A percentile compares a stretch with the other conserved stretches of the same genome.
Evolutionary conservation across 1,284 basidiomycete species (phyloP).

Genomic region (Singerocomus inundabilis): DNA sequence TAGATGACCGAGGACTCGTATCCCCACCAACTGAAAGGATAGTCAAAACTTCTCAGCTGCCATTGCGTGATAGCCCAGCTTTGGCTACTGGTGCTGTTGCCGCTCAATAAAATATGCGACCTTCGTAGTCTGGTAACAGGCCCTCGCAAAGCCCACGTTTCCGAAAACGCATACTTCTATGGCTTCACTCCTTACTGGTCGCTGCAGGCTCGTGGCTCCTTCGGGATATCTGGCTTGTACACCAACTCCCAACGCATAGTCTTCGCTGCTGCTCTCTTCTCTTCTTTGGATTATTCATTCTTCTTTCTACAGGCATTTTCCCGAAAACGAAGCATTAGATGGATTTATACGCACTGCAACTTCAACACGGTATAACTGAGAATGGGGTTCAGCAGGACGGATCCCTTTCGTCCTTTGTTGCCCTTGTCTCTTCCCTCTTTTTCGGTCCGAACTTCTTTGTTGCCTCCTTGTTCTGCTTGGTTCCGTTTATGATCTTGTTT

Average conservation of each 20-base stretch:
- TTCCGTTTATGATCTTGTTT: constrained; percentile 16
- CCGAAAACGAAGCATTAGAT: constrained; percentile 19
- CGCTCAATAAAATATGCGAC: constrained; percentile 43
- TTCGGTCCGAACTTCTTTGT: constrained; percentile 2
- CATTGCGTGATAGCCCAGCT: constrained; percentile 63
- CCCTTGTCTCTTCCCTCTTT: constrained; percentile 1
- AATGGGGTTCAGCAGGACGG: constrained; percentile 5
- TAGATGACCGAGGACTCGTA: constrained; percentile 38
- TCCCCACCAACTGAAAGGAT: constrained; percentile 44
- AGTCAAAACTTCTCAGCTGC: constrained; percentile 61
- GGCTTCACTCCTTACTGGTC: neutral
- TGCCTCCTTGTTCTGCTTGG: constrained; percentile 21
- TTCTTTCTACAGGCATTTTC: constrained; percentile 42
- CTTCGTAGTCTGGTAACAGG: constrained; percentile 1
- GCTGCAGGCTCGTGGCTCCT: constrained; percentile 4
- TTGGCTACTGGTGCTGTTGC: constrained; percentile 51
- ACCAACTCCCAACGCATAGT: constrained; percentile 15
- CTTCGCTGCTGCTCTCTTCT: constrained; percentile 19
- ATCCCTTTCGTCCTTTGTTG: constrained; percentile 1
- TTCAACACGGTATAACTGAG: constrained; percentile 12
- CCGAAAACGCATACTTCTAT: neutral
- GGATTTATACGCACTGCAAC: constrained; percentile 16
- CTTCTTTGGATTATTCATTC: constrained; percentile 49
- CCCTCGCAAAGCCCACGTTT: constrained; percentile 5
- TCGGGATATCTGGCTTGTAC: constrained; percentile 1